Base-by-base conservation (phyloP, 2,329 filamentous ascomycete species). In the Neonectria hederae region DNA sequence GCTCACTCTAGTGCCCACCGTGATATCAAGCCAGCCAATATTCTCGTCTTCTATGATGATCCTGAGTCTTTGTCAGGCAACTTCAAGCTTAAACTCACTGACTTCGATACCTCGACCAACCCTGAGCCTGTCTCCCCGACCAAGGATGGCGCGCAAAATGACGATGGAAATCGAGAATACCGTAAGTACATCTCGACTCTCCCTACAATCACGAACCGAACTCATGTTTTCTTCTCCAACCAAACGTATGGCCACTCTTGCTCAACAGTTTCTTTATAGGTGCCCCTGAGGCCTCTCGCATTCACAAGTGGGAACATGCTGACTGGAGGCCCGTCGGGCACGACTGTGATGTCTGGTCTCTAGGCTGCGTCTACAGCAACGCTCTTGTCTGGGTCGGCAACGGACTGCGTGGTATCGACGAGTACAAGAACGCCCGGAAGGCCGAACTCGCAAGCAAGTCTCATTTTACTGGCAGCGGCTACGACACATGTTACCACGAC, bases 11-110 rank as follows among this genome's bases (percentile, higher is more conserved):
- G 68, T 55, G 56, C 59, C 14, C 68, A 69, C 17, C 59, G 68
- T 3, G 68, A 69, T 1, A 68, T 70, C 8, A 70, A 66, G 1
- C 67, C 67, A 2, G 42, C 26, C 5, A 70, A 69, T 1, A 66
- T 69, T 1, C 17, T 70, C 1, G 55, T 70, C 1, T 70, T 66
- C 1, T 21, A 46, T 0, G 61, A 48, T 4, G 14, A 13, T 2
- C 1, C 43, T 3, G 62, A 26, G 13, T 5, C 19, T 0, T 62
- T 59, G 2, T 56, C 66, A 0, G 2, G 13, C 1, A 51, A 30
- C 1, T 63, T 69, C 17, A 51, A 6, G 1, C 42, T 66, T 26
- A 69, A 68, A 17, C 53, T 69, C 24, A 54, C 65, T 2, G 62
- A 69, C n/a, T 69, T 67, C 22, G 67, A 68, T 3, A 61, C 61